Evolutionary conservation across 768 basidiomycete genomes (phyloP), one percentile per base, ranked within the genome.

Genomic region (Termitomyces sp.): DNA sequence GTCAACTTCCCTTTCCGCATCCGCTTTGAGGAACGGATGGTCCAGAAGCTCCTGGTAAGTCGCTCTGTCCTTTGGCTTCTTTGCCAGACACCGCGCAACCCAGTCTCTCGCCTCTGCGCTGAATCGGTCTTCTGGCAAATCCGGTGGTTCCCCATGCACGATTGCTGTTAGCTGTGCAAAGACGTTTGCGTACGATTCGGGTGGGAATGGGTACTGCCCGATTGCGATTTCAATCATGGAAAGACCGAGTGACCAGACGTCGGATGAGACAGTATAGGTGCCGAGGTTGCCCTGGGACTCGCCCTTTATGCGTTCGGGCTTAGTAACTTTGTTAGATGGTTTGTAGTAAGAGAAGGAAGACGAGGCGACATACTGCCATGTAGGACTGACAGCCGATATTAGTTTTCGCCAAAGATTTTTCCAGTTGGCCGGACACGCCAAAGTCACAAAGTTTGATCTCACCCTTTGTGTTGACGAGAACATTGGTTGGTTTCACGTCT

Each of bases 321-420:
- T 66, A 14, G 37, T 50, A 7, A 30, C 49, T 42, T 12, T 52
- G 56, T 59, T 42, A 24, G 40, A 55, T 32, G 18, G 24, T 30
- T 56, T 32, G 33, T 18, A 52, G 24, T 40, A 56, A 45, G 6
- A 40, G 42, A 33, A 63, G 47, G 40, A 39, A 44, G 45, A 12
- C 43, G 55, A 24, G 24, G 26, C 24, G 33, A 81, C 88, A 71
- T 72, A 94, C 94, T 48, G 96, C 96, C 95, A 99, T 98, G 72
- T 99, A 99, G 60, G 86, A 89, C 71, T 99, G 97, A 70, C 97
- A 99, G 7, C 97, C 97, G 39, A 99, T 98, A 67, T 98, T 98
- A 6, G 97, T 99, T 74, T 95, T 96, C 18, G 97, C 97, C 22
- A 99, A 79, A 56, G 88, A 91, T 71, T 94, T 93, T 73, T 99